Evolutionary conservation across 225 moss, liverwort and hornwort species (phyloP), one percentile per base, ranked within the genome.

Genomic region (Marchantia polymorpha): DNA sequence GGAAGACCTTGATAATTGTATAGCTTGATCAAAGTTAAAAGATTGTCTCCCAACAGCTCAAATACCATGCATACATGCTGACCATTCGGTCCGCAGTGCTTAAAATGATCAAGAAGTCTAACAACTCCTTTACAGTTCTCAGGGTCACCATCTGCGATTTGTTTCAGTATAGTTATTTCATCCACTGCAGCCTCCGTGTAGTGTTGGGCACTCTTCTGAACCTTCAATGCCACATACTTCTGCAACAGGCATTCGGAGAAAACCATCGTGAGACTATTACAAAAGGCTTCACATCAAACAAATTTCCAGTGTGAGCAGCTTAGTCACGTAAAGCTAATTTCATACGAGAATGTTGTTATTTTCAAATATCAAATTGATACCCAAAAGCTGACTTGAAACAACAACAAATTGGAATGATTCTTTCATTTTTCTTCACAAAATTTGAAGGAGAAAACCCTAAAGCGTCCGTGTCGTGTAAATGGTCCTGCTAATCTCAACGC

Each of bases 1-100:
- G 97, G 93, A 67, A 93, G 81, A 23, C 97, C 97, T 79, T 86
- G 88, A 88, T 97, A 97, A 69, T 91, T 89, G 75, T 88, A 93
- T 8, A 84, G 83, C 66, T 97, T 97, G 29, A 94, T 94, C 31
- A 97, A 80, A 0, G 97, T 94, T 4, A 97, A 83, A 7, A 97
- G 92, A 80, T 93, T 97, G 77, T 97, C 97, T 16, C 97, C 97
- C 11, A 97, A 72, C 56, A 89, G 91, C 77, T 97, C 97, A 60
- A 97, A 97, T 7, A 97, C 92, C 97, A 97, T 97, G 75, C 97
- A 96, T 52, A 96, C 91, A 79, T 96, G 94, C n/a, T 90, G 89
- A 19, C 94, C 96, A 47, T 96, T 94, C 1, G 96, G 91, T 0
- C 96, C 96, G 7, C 76, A 83, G 61, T 96, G 96, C 84, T 89